Percentiles rank a stretch among this genome's conserved stretches.
Evolutionary conservation across 2,329 filamentous ascomycete species (phyloP).

Genomic region (Fusarium sp.): DNA sequence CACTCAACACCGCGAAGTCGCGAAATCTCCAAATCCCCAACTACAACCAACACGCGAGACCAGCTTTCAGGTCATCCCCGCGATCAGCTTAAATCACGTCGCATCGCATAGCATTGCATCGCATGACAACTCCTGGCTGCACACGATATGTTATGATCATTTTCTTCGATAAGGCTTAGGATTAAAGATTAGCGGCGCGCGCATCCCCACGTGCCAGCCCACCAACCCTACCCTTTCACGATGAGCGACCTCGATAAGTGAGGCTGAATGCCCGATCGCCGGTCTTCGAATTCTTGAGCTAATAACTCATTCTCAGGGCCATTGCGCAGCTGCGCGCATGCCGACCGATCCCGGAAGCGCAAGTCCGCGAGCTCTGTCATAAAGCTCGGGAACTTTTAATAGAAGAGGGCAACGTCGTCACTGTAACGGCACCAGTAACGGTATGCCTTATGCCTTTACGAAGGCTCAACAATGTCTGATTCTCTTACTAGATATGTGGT

Average conservation of each 20-base stretch:
- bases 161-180: conserved; percentile 5
- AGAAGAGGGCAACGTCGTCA: conserved; percentile 97
- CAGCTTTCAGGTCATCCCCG: conserved; percentile 1
- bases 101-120: not conserved
- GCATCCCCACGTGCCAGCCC: conserved; percentile 35
- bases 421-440: conserved; percentile 93
- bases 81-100: not conserved
- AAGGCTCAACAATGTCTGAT: conserved; percentile 17
- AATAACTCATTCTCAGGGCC: conserved; percentile 66
- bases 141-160: conserved; percentile 43
- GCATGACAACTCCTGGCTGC: not conserved
- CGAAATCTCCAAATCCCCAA: conserved; percentile 33
- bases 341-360: conserved; percentile 92
- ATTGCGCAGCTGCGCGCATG: conserved; percentile 96
- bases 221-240: conserved; percentile 39
- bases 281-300: conserved; percentile 15
- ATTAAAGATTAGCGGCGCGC: conserved; percentile 32
- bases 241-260: conserved; percentile 98
- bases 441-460: conserved; percentile 58
- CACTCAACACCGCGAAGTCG: conserved; percentile 22
- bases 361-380: conserved; percentile 97
- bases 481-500: conserved; percentile 79
- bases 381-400: conserved; percentile 96
- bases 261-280: conserved; percentile 35
- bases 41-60: conserved; percentile 20